Evolutionary conservation across 129 eudicot species (phyloP).

Genomic region (Artemisia annua): DNA sequence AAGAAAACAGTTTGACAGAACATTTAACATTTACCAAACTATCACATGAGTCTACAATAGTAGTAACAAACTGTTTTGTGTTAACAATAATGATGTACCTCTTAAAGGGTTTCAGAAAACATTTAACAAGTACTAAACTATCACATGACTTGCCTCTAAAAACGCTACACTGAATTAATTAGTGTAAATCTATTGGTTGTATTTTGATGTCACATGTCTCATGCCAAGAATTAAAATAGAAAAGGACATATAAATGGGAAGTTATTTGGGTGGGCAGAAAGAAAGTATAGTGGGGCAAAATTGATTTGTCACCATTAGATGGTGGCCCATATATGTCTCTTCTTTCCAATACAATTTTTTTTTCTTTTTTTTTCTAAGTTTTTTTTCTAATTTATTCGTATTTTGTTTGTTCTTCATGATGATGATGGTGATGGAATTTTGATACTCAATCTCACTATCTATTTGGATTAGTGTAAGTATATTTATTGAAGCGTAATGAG

Average conservation of each 20-base stretch:
- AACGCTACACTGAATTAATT: not conserved
- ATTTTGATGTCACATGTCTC: conserved; percentile 29
- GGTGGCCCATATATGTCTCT: conserved; percentile 42
- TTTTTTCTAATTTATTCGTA: not conserved
- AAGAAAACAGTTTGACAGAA: too few relatives aligned
- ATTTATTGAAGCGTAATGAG: too few relatives aligned
- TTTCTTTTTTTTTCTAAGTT: not conserved
- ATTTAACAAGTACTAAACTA: too few relatives aligned
- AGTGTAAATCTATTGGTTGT: not conserved
- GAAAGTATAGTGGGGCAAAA: conserved; percentile 31
- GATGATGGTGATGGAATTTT: conserved; percentile 29
- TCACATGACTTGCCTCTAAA: not conserved
- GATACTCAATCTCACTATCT: conserved; percentile 11
- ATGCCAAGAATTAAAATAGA: conserved; percentile 24
- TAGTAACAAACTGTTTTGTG: too few relatives aligned
- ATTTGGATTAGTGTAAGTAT: too few relatives aligned
- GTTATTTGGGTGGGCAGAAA: conserved; percentile 27
- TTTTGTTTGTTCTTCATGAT: conserved; percentile 12
- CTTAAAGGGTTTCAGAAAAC: too few relatives aligned
- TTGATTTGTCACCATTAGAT: conserved; percentile 41
- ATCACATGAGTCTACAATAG: too few relatives aligned
- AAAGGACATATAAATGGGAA: conserved; percentile 13
- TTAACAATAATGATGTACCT: too few relatives aligned
- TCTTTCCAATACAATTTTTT: conserved; percentile 28
- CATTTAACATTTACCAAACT: too few relatives aligned